Percentiles rank a stretch among this genome's conserved stretches.
These are phyloP conservation scores for Magnusiomyces ingens DNA, from an alignment of 1,139 yeast species.

Conservation along the genomic window DNA sequence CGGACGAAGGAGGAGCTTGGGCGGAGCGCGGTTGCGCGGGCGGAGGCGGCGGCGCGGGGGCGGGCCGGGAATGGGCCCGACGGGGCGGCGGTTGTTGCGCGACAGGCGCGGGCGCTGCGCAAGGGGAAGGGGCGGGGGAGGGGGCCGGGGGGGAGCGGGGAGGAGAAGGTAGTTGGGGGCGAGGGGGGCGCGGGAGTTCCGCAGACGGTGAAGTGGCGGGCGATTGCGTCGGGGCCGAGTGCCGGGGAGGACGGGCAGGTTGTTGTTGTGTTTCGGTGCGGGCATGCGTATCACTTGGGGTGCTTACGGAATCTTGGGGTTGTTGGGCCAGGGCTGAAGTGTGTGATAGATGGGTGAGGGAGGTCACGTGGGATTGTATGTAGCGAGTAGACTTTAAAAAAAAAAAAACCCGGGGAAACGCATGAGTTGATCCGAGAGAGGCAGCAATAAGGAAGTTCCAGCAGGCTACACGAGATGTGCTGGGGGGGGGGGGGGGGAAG, in stretches of 20 bases:
- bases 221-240: slow-evolving; percentile 22
- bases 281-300: slow-evolving; percentile 61
- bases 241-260: slow-evolving; percentile 14
- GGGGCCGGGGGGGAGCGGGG: not conserved
- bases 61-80: slow-evolving; percentile 9
- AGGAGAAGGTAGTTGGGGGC: not conserved
- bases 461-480: too few species aligned
- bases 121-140: slow-evolving; percentile 13
- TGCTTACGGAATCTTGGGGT: slow-evolving; percentile 49
- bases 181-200: not conserved
- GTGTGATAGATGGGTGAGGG: slow-evolving; percentile 17
- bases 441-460: not conserved
- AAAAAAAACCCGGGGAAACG: too few species aligned
- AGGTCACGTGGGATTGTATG: too few species aligned
- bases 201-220: slow-evolving; percentile 1
- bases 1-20: slow-evolving; percentile 11
- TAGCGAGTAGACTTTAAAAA: too few species aligned
- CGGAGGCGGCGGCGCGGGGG: slow-evolving; percentile 7
- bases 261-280: slow-evolving; percentile 46
- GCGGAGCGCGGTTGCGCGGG: slow-evolving; percentile 11
- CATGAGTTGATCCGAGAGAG: too few species aligned
- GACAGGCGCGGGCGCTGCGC: slow-evolving; percentile 9
- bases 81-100: not conserved
- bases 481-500: too few species aligned
- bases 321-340: slow-evolving; percentile 11